These are phyloP conservation scores for Lactarius deliciosus DNA, from an alignment of 768 basidiomycete species.

Conservation along the genomic window DNA sequence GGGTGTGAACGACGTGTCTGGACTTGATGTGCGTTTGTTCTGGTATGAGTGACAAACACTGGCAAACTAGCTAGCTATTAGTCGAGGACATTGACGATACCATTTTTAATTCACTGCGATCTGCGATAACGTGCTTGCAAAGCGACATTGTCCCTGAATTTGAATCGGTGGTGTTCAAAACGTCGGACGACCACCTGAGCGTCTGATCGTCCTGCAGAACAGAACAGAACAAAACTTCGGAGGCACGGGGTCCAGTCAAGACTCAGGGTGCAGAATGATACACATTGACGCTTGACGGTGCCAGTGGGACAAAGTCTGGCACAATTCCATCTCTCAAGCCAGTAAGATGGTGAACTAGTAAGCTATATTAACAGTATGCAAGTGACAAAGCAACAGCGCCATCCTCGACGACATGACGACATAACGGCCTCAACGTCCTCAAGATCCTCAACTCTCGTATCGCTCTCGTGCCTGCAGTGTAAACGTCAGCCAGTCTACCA, in stretches of 20 bases:
- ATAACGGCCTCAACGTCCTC: too few relatives aligned
- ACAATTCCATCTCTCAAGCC: background rate
- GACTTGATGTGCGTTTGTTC: background rate
- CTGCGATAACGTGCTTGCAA: background rate
- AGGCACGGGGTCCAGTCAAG: background rate
- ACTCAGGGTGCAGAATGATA: background rate
- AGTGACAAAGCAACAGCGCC: constrained; percentile 8
- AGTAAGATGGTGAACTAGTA: constrained; percentile 3
- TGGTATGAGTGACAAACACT: background rate
- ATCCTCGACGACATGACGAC: background rate
- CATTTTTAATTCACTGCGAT: background rate
- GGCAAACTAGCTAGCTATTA: background rate
- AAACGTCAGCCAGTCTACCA: background rate
- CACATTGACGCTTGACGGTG: background rate
- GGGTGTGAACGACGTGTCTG: background rate
- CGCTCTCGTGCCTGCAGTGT: constrained; percentile 31
- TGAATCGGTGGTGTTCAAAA: background rate
- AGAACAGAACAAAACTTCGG: background rate
- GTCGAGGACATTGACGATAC: background rate
- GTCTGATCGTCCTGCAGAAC: background rate
- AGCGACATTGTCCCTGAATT: background rate
- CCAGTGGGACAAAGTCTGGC: background rate
- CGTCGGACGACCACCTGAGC: background rate
- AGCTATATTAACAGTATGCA: constrained; percentile 18
- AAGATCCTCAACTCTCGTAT: constrained; percentile 29